phyloP scores from a whole-genome alignment of 2,329 filamentous ascomycete genomes.

The Talaromyces funiculosus region DNA sequence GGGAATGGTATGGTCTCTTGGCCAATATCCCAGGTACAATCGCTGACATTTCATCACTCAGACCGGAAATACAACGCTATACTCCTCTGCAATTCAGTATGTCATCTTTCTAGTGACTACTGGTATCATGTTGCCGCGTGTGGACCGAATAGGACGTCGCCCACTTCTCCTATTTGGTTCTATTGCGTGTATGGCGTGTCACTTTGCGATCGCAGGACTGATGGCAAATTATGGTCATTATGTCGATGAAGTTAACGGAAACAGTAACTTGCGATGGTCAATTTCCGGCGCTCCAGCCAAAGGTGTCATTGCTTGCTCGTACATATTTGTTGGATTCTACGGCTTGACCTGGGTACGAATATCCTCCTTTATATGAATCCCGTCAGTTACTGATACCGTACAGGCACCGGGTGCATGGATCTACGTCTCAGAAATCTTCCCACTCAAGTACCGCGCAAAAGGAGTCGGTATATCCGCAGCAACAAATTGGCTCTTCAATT shows the following conservation, averaged over 20 bases:
- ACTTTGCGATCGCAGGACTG: slow-evolving; percentile 51
- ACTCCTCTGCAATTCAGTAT: slow-evolving; percentile 54
- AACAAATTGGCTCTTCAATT: no score
- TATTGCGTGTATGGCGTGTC: slow-evolving; percentile 42
- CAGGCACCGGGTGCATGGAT: slow-evolving; percentile 47
- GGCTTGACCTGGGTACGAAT: slow-evolving; percentile 40
- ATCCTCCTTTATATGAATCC: background rate
- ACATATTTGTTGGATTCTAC: slow-evolving; percentile 41
- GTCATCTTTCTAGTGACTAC: slow-evolving; percentile 53
- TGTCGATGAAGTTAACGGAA: slow-evolving; percentile 43
- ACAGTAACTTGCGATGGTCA: slow-evolving; percentile 42
- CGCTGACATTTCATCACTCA: slow-evolving; percentile 15
- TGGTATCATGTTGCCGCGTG: slow-evolving; percentile 44
- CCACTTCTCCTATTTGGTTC: slow-evolving; percentile 45
- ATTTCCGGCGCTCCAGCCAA: slow-evolving; percentile 49
- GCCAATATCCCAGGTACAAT: no score
- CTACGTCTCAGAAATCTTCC: no score
- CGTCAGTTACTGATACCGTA: no score
- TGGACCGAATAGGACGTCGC: slow-evolving; percentile 48
- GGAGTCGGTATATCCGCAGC: no score
- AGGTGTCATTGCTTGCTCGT: slow-evolving; percentile 60
- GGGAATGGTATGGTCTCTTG: slow-evolving; percentile 44
- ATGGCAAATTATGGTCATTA: slow-evolving; percentile 46
- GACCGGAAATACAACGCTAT: slow-evolving; percentile 38
- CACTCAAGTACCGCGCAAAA: no score